phyloP scores from a whole-genome alignment of 345 rosid species.

The Pistacia integerrima region DNA sequence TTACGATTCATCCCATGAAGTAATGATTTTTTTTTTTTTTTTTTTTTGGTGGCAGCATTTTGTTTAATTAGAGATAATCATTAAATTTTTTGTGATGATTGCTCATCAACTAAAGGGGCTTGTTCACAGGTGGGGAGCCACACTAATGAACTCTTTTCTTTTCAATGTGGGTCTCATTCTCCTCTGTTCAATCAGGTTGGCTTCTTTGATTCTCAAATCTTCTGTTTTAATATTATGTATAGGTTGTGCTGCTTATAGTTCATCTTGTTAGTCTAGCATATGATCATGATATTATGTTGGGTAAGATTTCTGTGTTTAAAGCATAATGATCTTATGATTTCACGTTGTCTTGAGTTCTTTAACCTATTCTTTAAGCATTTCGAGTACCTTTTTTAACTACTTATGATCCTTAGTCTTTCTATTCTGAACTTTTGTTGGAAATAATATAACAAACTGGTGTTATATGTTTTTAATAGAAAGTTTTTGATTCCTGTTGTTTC shows the following conservation, averaged over 20 bases:
- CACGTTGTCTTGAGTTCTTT: background rate
- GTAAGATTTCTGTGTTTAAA: background rate
- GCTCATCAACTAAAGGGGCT: constrained; percentile 30
- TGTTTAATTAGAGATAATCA: background rate
- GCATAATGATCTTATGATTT: background rate
- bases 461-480: background rate
- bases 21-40: constrained; percentile 30
- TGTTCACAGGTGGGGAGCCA: constrained; percentile 94
- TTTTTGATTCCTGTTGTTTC: constrained; percentile 4
- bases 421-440: background rate
- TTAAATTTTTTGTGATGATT: constrained; percentile 17
- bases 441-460: background rate
- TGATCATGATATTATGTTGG: background rate
- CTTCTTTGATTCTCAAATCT: constrained; percentile 11
- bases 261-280: background rate
- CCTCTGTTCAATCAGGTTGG: constrained; percentile 88
- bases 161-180: constrained; percentile 97
- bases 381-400: background rate
- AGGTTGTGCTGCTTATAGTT: background rate
- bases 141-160: constrained; percentile 97
- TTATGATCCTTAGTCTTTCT: background rate
- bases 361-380: background rate
- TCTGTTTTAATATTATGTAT: background rate
- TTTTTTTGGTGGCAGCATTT: constrained; percentile 12
- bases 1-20: constrained; percentile 98